These are phyloP conservation scores for Alternaria sp. DNA, from an alignment of 2,329 filamentous ascomycete genomes.

Conservation along the genomic window DNA sequence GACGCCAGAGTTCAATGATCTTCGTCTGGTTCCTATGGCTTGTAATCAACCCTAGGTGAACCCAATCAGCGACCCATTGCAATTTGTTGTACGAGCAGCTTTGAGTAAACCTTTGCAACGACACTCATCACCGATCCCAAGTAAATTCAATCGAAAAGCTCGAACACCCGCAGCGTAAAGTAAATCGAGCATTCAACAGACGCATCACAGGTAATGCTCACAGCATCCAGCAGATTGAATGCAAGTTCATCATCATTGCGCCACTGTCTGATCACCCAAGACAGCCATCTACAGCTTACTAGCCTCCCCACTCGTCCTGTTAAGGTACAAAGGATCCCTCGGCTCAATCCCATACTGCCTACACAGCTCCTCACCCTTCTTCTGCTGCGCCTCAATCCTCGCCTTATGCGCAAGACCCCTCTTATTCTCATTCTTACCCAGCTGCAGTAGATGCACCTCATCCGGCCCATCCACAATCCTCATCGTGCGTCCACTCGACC, in stretches of 20 bases:
- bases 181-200: too few species aligned
- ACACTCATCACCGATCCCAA: too few species aligned
- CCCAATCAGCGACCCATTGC: too few species aligned
- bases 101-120: too few species aligned
- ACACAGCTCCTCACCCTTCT: slow-evolving; percentile 70
- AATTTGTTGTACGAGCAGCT: too few species aligned
- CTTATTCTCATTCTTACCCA: slow-evolving; percentile 82
- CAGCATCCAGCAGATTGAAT: not conserved
- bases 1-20: too few species aligned
- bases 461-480: slow-evolving; percentile 92
- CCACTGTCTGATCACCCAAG: not conserved
- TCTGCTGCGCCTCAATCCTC: slow-evolving; percentile 68
- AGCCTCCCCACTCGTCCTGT: slow-evolving; percentile 49
- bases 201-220: too few species aligned
- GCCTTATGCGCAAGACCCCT: slow-evolving; percentile 66
- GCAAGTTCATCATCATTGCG: not conserved
- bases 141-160: too few species aligned
- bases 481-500: slow-evolving; percentile 80
- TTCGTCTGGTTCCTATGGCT: too few species aligned
- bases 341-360: slow-evolving; percentile 61
- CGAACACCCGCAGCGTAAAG: too few species aligned
- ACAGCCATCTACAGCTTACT: slow-evolving; percentile 48
- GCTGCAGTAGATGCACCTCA: slow-evolving; percentile 81
- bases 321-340: slow-evolving; percentile 51
- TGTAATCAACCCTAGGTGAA: too few species aligned